Conservation (phyloP, 371 early-diverging fungal genomes). For the Capniomyces stellatus region DNA sequence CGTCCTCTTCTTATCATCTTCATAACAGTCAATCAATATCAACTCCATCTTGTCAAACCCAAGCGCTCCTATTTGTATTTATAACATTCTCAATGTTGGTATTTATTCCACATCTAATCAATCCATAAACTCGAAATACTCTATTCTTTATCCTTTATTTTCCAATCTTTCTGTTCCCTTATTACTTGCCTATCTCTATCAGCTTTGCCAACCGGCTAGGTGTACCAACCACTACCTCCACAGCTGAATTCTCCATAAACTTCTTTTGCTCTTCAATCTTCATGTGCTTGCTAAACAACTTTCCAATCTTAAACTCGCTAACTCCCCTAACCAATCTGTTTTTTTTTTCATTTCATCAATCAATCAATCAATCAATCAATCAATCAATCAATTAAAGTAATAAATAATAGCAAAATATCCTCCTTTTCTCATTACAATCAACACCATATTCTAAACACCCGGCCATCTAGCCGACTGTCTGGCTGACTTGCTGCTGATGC, state of each 20-base stretch:
- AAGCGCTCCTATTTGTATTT: constrained; percentile 25
- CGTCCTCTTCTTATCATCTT: constrained; percentile 55
- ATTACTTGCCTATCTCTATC: constrained; percentile 22
- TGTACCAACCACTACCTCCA: constrained; percentile 64
- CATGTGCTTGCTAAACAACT: constrained; percentile 72
- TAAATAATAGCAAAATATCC: too few relatives aligned
- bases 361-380: too few relatives aligned
- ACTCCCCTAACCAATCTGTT: neutral
- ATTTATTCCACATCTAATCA: neutral
- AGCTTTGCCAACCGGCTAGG: constrained; percentile 59
- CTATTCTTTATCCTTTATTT: neutral
- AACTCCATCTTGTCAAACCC: constrained; percentile 42
- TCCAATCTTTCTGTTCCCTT: neutral
- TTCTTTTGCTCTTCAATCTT: constrained; percentile 55
- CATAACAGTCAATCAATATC: constrained; percentile 50
- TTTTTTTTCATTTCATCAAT: too few relatives aligned
- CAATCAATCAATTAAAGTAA: too few relatives aligned
- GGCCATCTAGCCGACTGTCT: too few relatives aligned
- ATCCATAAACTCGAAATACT: neutral
- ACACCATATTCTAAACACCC: too few relatives aligned
- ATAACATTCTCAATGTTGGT: neutral
- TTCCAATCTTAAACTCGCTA: constrained; percentile 26
- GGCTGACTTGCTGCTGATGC: too few relatives aligned
- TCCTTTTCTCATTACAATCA: too few relatives aligned
- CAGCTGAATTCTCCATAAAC: constrained; percentile 32